Base-by-base conservation (phyloP, 345 rosid species). In the Citrus australasica region DNA sequence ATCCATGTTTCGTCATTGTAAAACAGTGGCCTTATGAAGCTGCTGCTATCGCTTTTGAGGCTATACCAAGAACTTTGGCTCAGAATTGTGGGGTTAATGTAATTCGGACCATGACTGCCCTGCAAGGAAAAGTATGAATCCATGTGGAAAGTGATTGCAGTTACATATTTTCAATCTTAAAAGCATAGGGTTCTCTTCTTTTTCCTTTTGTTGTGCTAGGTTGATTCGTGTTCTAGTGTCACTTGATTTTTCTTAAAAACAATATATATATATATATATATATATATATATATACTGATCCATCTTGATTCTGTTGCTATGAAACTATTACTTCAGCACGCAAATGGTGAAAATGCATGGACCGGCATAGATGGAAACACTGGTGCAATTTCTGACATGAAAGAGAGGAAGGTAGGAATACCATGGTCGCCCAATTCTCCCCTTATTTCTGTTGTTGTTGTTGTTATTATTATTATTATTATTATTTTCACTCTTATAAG, bases 271-370 rank as follows among this genome's bases (percentile, higher is more conserved):
- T 30, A 30, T 30, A 51, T 33, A 33, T 33, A 51, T 51, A 30
- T 30, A 30, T 30, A 51, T 51, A 51, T 4, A 51, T 9, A n/a
- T 37, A 10, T 9, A 9, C 75, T 60, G 24, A 65, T 73, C 51
- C 25, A 7, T 65, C 13, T 65, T 68, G 37, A 33, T 25, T 46
- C 33, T 65, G 14, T 60, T 77, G 32, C 22, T 71, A 27, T 37
- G 24, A 32, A 80, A 73, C 5, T 74, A 30, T 82, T 56, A 28
- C 2, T 75, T 60, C 81, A 95, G 98, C 99, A 95, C 67, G 99
- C 99, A 67, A 95, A 89, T 83, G 98, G 99, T 33, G 98, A 95
- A 82, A 93, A 95, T 83, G 97, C 99, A 65, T 95, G 99, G 98
- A 82, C 82, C 30, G 99, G 98, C 87, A 93, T 95, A 21, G 97